Evolutionary conservation across 169 alveolate species (phyloP), one percentile per base, ranked within the genome.

Genomic region (Plasmodium blacklocki): DNA sequence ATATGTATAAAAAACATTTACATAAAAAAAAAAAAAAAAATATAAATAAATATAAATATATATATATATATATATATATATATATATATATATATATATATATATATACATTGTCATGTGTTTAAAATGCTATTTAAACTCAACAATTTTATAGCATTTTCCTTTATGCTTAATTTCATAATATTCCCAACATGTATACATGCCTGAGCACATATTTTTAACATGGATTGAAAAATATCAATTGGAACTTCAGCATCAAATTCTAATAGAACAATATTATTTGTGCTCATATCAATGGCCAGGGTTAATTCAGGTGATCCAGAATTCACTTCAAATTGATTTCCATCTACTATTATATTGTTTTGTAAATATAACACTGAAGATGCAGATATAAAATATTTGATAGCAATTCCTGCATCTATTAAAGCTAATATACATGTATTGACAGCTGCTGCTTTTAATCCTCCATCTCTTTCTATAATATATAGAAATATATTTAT

Each of bases 381-480:
- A 39, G 94, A 87, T 72, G 96, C 90, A 68, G 92, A 88, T 52
- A 93, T 72, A 63, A 94, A 87, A 59, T 93, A 93, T 88, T 71
- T 94, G 80, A 94, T 76, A 3, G 96, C 94, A 18, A 94, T 91
- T 23, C 96, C 96, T 39, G 96, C 96, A 76, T 94, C 95, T 11
- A 94, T 85, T 62, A 94, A 93, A 56, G 96, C 96, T 39, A 94
- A 54, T 47, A 89, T 74, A 47, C 93, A 93, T 18, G 95, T 90
- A 59, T 94, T 94, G 26, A 94, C 67, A 32, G 93, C 95, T 23
- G 96, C 94, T 21, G 94, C 88, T 54, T 92, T 92, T 39, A 94
- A 86, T 62, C 96, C 94, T 64, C 83, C 89, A 88, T 88, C 90
- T 19, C 85, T 60, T 62, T 68, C 78, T 54, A 72, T 60, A 12